Percentiles rank a stretch among this genome's conserved stretches.
Conservation (phyloP, 768 basidiomycete species). For the Porpolomopsis calyptriformis region DNA sequence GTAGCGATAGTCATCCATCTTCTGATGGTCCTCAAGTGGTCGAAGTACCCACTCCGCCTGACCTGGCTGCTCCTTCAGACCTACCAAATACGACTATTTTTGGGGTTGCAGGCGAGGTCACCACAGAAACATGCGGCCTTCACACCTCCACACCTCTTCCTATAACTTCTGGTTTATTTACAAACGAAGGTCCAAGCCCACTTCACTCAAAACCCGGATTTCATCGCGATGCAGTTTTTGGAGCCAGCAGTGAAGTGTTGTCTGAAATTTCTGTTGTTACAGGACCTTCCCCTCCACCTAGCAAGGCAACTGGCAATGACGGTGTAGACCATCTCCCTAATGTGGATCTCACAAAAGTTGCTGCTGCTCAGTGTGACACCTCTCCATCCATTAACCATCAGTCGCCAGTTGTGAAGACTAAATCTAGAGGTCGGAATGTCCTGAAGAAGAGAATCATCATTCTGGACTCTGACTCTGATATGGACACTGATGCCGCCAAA, state of each 20-base stretch:
- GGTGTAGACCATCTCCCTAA: too few species aligned
- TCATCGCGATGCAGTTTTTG: slow-evolving; percentile 13
- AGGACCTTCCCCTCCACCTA: too few species aligned
- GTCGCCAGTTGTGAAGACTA: background rate
- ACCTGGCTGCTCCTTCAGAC: background rate
- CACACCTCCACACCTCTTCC: background rate
- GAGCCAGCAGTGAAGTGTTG: slow-evolving; percentile 17
- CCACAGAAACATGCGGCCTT: background rate
- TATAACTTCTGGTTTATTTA: background rate
- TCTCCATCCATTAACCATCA: too few species aligned
- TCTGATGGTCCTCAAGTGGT: slow-evolving; percentile 2
- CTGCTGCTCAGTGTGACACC: too few species aligned
- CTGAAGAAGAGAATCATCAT: background rate
- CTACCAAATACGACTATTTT: too few species aligned
- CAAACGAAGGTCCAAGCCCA: background rate
- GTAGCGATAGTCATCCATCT: slow-evolving; percentile 6
- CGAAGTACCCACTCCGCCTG: background rate
- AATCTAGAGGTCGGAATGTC: background rate
- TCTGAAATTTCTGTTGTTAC: slow-evolving; percentile 16
- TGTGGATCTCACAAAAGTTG: background rate
- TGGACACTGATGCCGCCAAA: background rate
- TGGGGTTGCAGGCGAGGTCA: background rate
- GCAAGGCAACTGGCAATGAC: too few species aligned
- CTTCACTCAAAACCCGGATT: slow-evolving; percentile 3
- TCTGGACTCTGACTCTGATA: background rate